Base-by-base conservation (phyloP, 345 rosid species). In the Erucastrum elatum region DNA sequence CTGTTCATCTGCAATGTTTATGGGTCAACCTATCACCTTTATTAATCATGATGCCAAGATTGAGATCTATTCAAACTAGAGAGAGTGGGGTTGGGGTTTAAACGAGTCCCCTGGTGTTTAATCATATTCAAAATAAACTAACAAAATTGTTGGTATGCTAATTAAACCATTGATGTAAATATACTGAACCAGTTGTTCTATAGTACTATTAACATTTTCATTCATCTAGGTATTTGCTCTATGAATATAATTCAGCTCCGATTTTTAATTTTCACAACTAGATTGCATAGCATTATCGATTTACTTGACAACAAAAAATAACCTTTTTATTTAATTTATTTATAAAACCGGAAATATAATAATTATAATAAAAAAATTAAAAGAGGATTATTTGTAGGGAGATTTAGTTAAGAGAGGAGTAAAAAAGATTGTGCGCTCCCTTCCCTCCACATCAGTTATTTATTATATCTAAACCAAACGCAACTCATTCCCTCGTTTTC, bases 391-490 rank as follows among this genome's bases (percentile, higher is more conserved):
- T 11, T 44, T 11, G 51, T 44, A 12, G 51, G 51, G 51, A 44
- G 11, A 17, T 29, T 29, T 33, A 33, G 35, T 33, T 33, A 33
- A 33, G 2, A 33, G 5, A 37, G 4, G 8, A 61, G 35, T 12
- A 58, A 65, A 72, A 58, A 37, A 35, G 51, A 70, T 53, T 1
- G 68, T 21, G 68, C 29, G 85, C 41, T 35, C 8, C 10, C 84
- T 89, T 91, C 94, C 97, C 97, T 94, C 97, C 96, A 91, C 89
- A 90, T 86, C 90, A 83, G 82, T 87, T 51, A 21, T 21, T 87
- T 51, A 21, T 21, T 21, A 29, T 29, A 86, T 94, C 96, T 91
- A 91, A 94, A 92, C 98, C 92, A 90, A 89, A 88, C 82, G 25
- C 73, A 73, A 74, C 77, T 77, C 77, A 82, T 87, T 87, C 95